Evolutionary conservation across 2,329 filamentous ascomycete genomes (phyloP), one percentile per base, ranked within the genome.

Genomic region (Endocalyx cinctus): DNA sequence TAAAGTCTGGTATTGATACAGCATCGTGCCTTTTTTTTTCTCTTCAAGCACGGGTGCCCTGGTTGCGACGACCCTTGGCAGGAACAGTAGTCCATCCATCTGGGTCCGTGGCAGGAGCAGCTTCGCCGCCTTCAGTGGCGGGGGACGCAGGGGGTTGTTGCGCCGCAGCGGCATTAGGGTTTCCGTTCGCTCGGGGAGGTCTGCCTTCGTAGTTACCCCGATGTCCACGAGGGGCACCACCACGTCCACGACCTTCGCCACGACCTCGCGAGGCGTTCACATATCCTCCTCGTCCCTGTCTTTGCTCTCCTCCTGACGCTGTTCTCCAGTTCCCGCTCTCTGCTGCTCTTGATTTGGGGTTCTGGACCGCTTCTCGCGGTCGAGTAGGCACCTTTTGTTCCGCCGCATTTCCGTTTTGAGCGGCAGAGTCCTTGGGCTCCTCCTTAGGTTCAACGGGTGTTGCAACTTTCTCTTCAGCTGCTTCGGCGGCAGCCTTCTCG

Each of bases 1-100:
- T 41, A 42, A 48, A 40, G 48, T 46, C 40, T 43, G 43, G 35
- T 46, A 53, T 28, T 33, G 30, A 30, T 31, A 29, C 20, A 16
- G 31, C 16, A 10, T 16, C 29, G 23, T 17, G 12, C 27, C 25
- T 34, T 38, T 17, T 39, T 36, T 11, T 31, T 39, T 14, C 33
- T 38, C 30, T 34, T 39, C 34, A 51, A 33, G 29, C 37, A 16
- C 41, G 48, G 33, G 38, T 37, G 25, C 37, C 27, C 34, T 45
- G 35, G 20, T 34, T 38, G 29, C 65, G 43, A 54, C 72, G 50
- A 29, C 55, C 55, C 49, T 67, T 68, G 36, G 50, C 38, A 7
- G 59, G 42, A 34, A 79, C 78, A 17, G 74, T 82, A 42, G 74
- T 79, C 78, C 78, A 82, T 45, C 78, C 78, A 53, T 82, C 77